Percentiles rank a stretch among this genome's conserved stretches.
Evolutionary conservation across 2,329 filamentous ascomycete genomes (phyloP).

Genomic region (Phialophora chinensis): DNA sequence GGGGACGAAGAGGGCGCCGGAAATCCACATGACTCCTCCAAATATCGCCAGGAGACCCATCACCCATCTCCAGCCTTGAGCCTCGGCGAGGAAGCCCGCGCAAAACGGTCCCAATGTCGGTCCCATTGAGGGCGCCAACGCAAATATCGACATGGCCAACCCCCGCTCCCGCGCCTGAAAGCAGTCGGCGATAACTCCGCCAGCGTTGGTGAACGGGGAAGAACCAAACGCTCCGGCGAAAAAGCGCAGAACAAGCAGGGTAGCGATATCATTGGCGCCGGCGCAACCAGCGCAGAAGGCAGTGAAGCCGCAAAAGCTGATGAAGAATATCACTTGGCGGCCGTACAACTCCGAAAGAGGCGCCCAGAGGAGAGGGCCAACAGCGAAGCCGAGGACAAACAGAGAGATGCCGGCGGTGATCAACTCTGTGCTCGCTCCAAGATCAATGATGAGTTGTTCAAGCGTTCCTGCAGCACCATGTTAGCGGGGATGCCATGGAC

Average conservation of each 20-base stretch:
- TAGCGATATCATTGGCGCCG: conserved; percentile 62
- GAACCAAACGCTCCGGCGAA: conserved; percentile 68
- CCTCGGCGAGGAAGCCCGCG: conserved; percentile 69
- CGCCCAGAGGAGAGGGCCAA: conserved; percentile 70
- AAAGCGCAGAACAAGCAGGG: conserved; percentile 71
- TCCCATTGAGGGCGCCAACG: conserved; percentile 70
- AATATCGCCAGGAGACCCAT: conserved; percentile 68
- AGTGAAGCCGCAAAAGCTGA: conserved; percentile 63
- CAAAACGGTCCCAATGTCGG: conserved; percentile 69
- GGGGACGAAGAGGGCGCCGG: conserved; percentile 59
- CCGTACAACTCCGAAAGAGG: conserved; percentile 69
- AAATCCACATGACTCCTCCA: conserved; percentile 65
- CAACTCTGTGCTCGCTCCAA: conserved; percentile 54
- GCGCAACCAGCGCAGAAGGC: conserved; percentile 67
- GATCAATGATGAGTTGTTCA: conserved; percentile 59
- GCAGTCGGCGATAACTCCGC: conserved; percentile 66
- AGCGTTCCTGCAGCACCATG: conserved; percentile 18
- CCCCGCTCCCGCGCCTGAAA: conserved; percentile 62
- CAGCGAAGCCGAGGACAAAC: conserved; percentile 66
- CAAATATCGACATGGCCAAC: conserved; percentile 67
- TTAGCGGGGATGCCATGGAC: not conserved
- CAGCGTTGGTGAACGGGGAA: conserved; percentile 66
- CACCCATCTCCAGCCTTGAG: conserved; percentile 73
- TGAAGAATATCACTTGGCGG: conserved; percentile 64
- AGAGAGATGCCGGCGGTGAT: conserved; percentile 67